These are phyloP conservation scores for Hericium coralloides DNA, from an alignment of 768 basidiomycete genomes.

Conservation along the genomic window DNA sequence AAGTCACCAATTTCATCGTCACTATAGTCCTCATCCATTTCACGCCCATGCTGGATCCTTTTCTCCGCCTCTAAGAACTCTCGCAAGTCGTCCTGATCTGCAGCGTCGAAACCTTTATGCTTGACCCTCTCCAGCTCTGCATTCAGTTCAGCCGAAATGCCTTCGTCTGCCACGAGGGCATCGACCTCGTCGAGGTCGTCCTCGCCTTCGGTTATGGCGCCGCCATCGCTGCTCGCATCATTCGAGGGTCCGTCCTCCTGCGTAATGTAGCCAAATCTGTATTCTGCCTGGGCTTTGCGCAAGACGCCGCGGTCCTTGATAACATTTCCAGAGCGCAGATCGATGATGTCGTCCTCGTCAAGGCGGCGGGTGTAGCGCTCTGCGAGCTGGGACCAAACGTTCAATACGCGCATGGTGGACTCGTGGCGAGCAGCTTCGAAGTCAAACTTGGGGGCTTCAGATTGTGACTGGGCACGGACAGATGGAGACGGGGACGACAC, in stretches of 20 bases:
- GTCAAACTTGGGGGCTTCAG: constrained; percentile 23
- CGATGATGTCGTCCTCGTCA: constrained; percentile 76
- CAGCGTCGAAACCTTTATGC: constrained; percentile 34
- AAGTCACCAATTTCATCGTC: constrained; percentile 7
- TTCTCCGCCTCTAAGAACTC: constrained; percentile 63
- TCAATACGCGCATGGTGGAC: constrained; percentile 45
- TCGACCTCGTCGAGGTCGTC: constrained; percentile 53
- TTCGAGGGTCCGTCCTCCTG: constrained; percentile 23
- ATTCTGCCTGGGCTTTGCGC: constrained; percentile 30
- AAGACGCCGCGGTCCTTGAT: constrained; percentile 66
- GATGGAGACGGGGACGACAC: constrained; percentile 14
- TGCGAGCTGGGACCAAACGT: constrained; percentile 60
- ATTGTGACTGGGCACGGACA: constrained; percentile 3
- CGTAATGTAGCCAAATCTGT: constrained; percentile 45
- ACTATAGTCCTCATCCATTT: constrained; percentile 32
- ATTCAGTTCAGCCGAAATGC: constrained; percentile 24
- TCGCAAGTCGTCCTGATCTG: constrained; percentile 52
- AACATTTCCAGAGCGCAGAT: constrained; percentile 50
- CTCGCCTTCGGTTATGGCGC: constrained; percentile 37
- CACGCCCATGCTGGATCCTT: constrained; percentile 38
- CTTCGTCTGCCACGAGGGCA: constrained; percentile 29
- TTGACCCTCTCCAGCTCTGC: constrained; percentile 28
- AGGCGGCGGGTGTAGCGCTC: constrained; percentile 57
- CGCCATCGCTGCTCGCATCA: constrained; percentile 30
- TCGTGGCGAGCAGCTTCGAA: constrained; percentile 48